A percentile compares a stretch with the other conserved stretches of the same genome.
Evolutionary conservation across 192 early-diverging fungal species (phyloP).

Genomic region (Mortierella claussenii): DNA sequence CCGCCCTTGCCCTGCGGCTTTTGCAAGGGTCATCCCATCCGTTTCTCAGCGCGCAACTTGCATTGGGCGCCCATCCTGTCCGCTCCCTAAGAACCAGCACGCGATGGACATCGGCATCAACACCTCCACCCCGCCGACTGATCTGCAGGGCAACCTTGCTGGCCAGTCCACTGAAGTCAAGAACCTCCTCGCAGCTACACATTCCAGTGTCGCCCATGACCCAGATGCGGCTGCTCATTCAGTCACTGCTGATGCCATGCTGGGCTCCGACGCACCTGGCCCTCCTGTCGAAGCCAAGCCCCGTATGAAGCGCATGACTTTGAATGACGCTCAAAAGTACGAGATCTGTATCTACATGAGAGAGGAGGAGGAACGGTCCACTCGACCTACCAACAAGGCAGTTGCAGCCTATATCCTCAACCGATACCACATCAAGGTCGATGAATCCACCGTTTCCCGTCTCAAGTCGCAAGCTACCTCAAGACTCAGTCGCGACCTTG

Average conservation of each 20-base stretch:
- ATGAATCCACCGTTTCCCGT: conserved; percentile 43
- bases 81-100: not conserved
- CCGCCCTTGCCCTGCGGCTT: not conserved
- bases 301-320: conserved; percentile 25
- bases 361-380: conserved; percentile 13
- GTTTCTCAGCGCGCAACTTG: too few relatives aligned
- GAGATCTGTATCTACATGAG: conserved; percentile 38
- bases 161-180: not conserved
- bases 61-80: too few relatives aligned
- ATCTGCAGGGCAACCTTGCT: too few relatives aligned
- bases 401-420: conserved; percentile 21
- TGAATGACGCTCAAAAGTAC: conserved; percentile 52
- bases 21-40: not conserved
- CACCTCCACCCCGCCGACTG: not conserved
- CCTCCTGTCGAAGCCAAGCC: not conserved
- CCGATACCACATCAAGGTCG: conserved; percentile 34
- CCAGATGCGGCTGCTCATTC: not conserved
- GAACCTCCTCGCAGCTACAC: too few relatives aligned
- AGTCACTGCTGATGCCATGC: not conserved
- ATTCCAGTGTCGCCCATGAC: too few relatives aligned
- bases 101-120: not conserved
- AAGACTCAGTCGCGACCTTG: conserved; percentile 23
- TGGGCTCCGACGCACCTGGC: not conserved
- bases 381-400: conserved; percentile 18
- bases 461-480: conserved; percentile 1